These are phyloP conservation scores for Penicillium atrosanguineum DNA, from an alignment of 495 filamentous ascomycete genomes.

Conservation along the genomic window DNA sequence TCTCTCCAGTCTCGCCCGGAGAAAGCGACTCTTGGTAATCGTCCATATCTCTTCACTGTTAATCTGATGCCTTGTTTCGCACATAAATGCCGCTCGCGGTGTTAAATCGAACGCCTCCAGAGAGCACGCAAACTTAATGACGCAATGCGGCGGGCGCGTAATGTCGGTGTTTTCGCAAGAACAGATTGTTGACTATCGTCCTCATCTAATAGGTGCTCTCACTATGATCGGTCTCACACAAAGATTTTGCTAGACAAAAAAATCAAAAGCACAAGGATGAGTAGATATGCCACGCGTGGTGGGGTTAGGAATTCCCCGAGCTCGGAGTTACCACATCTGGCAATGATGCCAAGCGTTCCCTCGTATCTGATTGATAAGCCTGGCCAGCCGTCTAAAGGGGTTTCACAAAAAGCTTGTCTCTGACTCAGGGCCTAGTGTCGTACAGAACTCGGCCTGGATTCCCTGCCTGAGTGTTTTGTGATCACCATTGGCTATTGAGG, in stretches of 20 bases:
- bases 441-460: background rate
- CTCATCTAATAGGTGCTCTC: background rate
- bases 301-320: slow-evolving; percentile 9
- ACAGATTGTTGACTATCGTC: background rate
- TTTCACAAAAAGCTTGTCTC: background rate
- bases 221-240: background rate
- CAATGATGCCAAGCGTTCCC: slow-evolving; percentile 12
- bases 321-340: slow-evolving; percentile 18
- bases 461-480: background rate
- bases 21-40: slow-evolving; percentile 6
- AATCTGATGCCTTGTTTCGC: background rate
- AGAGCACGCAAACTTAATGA: background rate
- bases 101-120: background rate
- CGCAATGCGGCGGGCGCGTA: background rate
- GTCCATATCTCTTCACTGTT: background rate
- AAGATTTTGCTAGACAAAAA: background rate
- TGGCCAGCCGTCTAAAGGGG: background rate
- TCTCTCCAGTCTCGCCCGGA: slow-evolving; percentile 10
- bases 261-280: slow-evolving; percentile 2
- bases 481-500: background rate
- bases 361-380: slow-evolving; percentile 15
- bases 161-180: background rate
- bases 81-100: background rate
- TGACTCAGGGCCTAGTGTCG: background rate
- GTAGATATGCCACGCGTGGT: slow-evolving; percentile 3